Evolutionary conservation across 2,329 filamentous ascomycete genomes (phyloP), one percentile per base, ranked within the genome.

Genomic region (Onygena corvina): DNA sequence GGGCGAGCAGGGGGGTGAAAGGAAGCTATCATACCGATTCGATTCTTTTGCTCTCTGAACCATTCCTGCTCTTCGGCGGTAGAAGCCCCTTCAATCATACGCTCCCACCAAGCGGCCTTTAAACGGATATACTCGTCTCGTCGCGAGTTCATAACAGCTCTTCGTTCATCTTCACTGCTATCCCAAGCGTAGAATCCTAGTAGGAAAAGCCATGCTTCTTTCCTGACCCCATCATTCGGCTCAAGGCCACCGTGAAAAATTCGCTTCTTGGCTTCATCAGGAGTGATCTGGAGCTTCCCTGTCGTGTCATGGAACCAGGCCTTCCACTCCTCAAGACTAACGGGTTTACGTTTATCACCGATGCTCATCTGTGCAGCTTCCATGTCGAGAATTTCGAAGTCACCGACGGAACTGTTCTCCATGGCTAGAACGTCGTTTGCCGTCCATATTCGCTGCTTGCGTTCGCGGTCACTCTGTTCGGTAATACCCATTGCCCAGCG

Each of bases 401-500:
- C 88, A 4, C 92, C 93, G 0, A 98, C 86, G 52, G 88, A 87
- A 25, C 87, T 95, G 56, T 95, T 84, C 63, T 98, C 93, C 64
- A 93, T 84, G 59, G 94, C 89, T 59, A 96, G 73, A 3, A 95
- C 84, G 67, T 98, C 92, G 55, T 81, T 82, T 0, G 87, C 90
- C 0, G 89, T 95, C 85, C 88, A 98, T 61, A 94, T 89, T 42
- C 89, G 76, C 64, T 89, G 84, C 47, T 81, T 85, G 20, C 83
- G 75, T 59, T 98, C 92, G 33, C 81, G 76, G 61, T 98, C 92
- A 59, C 89, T 90, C 69, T 98, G 92, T 64, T 98, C 93, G 0
- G 92, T 89, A 55, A 98, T 94, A 5, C 88, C 88, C 92, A 98
- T 96, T 2, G 92, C 92, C 92, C 92, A 98, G 54, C 92, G 77